A percentile compares a stretch with the other conserved stretches of the same genome.
Evolutionary conservation across 1,284 basidiomycete genomes (phyloP).

Genomic region (Papiliotrema laurentii): DNA sequence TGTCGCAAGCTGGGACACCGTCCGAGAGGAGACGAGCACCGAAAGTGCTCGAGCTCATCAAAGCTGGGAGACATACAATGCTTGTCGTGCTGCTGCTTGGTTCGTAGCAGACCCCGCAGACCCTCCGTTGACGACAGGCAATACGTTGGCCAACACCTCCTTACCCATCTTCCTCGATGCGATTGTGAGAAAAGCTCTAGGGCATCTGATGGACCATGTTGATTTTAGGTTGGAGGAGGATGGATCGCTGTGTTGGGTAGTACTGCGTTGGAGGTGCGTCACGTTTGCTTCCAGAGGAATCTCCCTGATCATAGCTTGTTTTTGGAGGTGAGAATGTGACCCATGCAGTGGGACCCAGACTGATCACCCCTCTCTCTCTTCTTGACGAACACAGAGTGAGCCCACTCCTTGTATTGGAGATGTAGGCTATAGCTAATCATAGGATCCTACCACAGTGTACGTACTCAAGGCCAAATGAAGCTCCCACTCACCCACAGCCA

Average conservation of each 20-base stretch:
- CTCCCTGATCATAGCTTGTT: slow-evolving; percentile 17
- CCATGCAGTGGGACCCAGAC: neutral
- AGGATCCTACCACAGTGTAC: slow-evolving; percentile 44
- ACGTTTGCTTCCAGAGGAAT: neutral
- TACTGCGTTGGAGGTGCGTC: slow-evolving; percentile 30
- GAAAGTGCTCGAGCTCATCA: slow-evolving; percentile 49
- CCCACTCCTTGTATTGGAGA: neutral
- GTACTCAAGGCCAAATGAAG: slow-evolving; percentile 1
- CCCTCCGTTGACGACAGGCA: too few relatives aligned
- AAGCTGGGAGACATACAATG: slow-evolving; percentile 47
- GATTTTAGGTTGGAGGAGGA: slow-evolving; percentile 42
- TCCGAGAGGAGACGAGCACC: slow-evolving; percentile 48
- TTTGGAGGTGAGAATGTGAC: slow-evolving; percentile 21
- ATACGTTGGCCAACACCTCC: slow-evolving; percentile 53
- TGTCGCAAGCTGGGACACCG: slow-evolving; percentile 46
- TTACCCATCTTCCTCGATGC: slow-evolving; percentile 51
- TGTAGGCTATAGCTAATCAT: neutral
- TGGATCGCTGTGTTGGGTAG: slow-evolving; percentile 37
- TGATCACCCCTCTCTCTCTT: neutral
- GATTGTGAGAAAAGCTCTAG: slow-evolving; percentile 29
- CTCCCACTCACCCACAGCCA: slow-evolving; percentile 31
- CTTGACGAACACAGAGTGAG: slow-evolving; percentile 16
- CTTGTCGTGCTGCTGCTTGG: slow-evolving; percentile 49
- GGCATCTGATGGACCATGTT: neutral
- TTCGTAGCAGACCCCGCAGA: too few relatives aligned